phyloP scores from a whole-genome alignment of 345 rosid genomes.

The Pistacia atlantica region DNA sequence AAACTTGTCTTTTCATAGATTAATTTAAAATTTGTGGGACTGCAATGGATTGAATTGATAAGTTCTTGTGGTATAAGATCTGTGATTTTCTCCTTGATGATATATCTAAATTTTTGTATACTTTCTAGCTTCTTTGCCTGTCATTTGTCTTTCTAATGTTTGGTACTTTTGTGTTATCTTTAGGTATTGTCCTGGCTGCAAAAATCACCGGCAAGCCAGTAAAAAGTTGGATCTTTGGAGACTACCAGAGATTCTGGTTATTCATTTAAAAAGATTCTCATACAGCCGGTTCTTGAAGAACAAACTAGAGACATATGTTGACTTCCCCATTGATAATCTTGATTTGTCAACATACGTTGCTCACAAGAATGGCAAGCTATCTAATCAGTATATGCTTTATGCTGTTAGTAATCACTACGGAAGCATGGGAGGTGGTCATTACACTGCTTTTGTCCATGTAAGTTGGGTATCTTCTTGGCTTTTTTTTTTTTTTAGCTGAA shows the following conservation, averaged over 20 bases:
- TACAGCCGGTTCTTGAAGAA: constrained; percentile 82
- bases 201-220: constrained; percentile 84
- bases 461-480: constrained; percentile 34
- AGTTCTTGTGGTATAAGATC: not conserved
- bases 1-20: not conserved
- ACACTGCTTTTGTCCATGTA: constrained; percentile 98
- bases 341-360: constrained; percentile 79
- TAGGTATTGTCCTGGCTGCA: constrained; percentile 97
- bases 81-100: not conserved
- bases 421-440: constrained; percentile 98
- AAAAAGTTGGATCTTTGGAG: constrained; percentile 98
- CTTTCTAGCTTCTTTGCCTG: constrained; percentile 5
- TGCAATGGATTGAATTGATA: not conserved
- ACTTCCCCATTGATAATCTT: constrained; percentile 87
- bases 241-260: constrained; percentile 87
- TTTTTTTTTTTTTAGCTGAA: not conserved
- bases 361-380: constrained; percentile 47
- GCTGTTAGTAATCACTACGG: constrained; percentile 97
- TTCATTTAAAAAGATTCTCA: constrained; percentile 94
- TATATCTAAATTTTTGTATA: not conserved
- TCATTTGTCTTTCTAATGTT: constrained; percentile 19
- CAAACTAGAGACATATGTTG: constrained; percentile 92
- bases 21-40: constrained; percentile 1
- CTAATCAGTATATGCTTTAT: constrained; percentile 81
- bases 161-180: constrained; percentile 16